These are phyloP conservation scores for Apiosordaria backusii DNA, from an alignment of 495 filamentous ascomycete genomes.

Conservation along the genomic window DNA sequence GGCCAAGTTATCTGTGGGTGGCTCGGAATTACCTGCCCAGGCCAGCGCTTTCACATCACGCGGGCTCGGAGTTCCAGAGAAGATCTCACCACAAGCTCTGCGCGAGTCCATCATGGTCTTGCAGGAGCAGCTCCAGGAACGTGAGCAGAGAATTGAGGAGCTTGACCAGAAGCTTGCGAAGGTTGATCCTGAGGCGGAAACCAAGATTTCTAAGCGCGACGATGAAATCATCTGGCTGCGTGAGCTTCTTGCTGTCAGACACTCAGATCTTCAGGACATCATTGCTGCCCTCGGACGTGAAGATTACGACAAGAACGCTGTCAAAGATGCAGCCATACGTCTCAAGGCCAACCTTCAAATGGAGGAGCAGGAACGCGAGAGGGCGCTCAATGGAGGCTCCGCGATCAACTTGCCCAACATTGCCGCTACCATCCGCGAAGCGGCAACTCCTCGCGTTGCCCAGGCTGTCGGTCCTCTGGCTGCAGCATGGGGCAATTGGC, in stretches of 20 bases:
- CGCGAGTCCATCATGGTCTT: slow-evolving; percentile 94
- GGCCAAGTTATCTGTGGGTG: slow-evolving; percentile 61
- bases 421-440: slow-evolving; percentile 50
- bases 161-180: slow-evolving; percentile 68
- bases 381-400: slow-evolving; percentile 55
- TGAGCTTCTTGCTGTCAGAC: slow-evolving; percentile 83
- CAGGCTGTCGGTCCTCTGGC: slow-evolving; percentile 74
- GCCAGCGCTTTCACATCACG: slow-evolving; percentile 38
- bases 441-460: slow-evolving; percentile 73
- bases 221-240: slow-evolving; percentile 95
- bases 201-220: slow-evolving; percentile 80
- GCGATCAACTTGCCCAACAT: slow-evolving; percentile 53
- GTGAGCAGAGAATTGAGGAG: slow-evolving; percentile 81
- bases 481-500: slow-evolving; percentile 67
- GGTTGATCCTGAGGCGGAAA: slow-evolving; percentile 67
- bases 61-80: slow-evolving; percentile 63
- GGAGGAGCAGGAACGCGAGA: slow-evolving; percentile 90
- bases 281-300: slow-evolving; percentile 73
- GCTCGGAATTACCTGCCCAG: slow-evolving; percentile 31
- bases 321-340: slow-evolving; percentile 87
- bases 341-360: slow-evolving; percentile 93
- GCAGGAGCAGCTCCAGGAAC: slow-evolving; percentile 93
- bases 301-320: slow-evolving; percentile 65
- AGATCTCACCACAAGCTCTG: slow-evolving; percentile 87
- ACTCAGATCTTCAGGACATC: slow-evolving; percentile 89